Evolutionary conservation across 352 stramenopile species (phyloP), one percentile per base, ranked within the genome.

Genomic region (Pythium coloratum): DNA sequence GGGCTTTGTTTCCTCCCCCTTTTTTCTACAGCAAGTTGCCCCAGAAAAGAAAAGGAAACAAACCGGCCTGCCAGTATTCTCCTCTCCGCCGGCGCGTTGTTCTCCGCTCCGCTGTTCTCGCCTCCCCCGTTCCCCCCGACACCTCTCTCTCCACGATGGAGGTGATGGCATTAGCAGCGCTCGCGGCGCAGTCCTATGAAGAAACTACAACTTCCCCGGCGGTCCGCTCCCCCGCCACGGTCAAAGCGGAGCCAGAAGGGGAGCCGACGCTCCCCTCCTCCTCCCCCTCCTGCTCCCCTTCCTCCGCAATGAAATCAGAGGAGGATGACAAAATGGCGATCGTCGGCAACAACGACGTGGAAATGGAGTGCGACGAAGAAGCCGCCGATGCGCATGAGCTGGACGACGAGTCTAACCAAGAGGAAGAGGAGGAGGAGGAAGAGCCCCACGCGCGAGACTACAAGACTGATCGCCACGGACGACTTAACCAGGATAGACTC

Each of bases 21-120:
- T 71, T 67, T 71, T 71, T 67, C 66, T 71, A 59, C 66, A 61
- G 66, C 66, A 72, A 72, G 66, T 72, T 72, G 38, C 66, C 66
- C 59, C 30, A 64, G 50, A 64, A 68, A 64, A 65, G 60, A 64
- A 72, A 68, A 55, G 60, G 55, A 72, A 67, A 64, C 59, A 72
- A 64, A 50, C 54, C 20, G 1, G 6, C 26, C 40, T 13, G 3
- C n/a, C 42, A 30, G 51, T 59, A 54, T 54, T 42, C 50, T 40
- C 65, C 64, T 24, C 49, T 50, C 61, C 36, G 10, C 40, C 20
- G 20, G 0, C 40, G 40, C 16, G 10, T 12, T 18, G 40, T 47
- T 47, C 40, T 47, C 40, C 40, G 12, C 40, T 47, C 40, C 40
- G 33, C 33, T 38, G 33, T 38, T 47, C 40, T 3, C 40, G 40